Evolutionary conservation across 495 filamentous ascomycete genomes (phyloP).

Genomic region (Hypoxylon crocopeplum): DNA sequence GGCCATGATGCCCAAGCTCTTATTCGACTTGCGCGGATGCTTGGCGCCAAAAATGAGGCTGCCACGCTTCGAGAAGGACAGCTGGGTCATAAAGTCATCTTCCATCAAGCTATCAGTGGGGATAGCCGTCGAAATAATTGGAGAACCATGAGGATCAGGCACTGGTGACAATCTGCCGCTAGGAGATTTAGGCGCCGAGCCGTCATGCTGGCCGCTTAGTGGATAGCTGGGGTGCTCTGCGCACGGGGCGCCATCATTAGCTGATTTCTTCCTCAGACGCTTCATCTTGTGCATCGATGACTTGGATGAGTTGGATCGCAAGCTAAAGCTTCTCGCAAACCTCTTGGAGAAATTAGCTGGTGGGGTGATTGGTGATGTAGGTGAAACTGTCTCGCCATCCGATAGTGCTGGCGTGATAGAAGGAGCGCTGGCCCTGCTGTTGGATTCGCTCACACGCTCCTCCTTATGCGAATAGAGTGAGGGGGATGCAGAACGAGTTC

Average conservation of each 20-base stretch:
- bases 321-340: conserved; percentile 48
- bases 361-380: conserved; percentile 42
- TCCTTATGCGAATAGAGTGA: conserved; percentile 35
- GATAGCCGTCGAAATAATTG: conserved; percentile 58
- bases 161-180: conserved; percentile 31
- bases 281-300: conserved; percentile 35
- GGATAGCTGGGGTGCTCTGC: conserved; percentile 24
- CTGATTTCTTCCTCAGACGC: conserved; percentile 45
- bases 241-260: conserved; percentile 25
- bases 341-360: conserved; percentile 43
- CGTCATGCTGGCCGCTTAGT: conserved; percentile 40
- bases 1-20: conserved; percentile 27
- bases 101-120: conserved; percentile 60
- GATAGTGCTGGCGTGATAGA: conserved; percentile 28
- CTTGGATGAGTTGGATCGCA: conserved; percentile 40
- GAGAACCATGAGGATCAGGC: conserved; percentile 40
- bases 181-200: conserved; percentile 32
- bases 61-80: conserved; percentile 67
- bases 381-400: conserved; percentile 34
- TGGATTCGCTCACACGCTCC: conserved; percentile 42
- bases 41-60: conserved; percentile 68
- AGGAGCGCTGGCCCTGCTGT: conserved; percentile 38
- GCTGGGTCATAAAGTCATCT: conserved; percentile 53
- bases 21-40: conserved; percentile 42
- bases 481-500: conserved; percentile 31